These are phyloP conservation scores for Xylaria sp. DNA, from an alignment of 2,329 filamentous ascomycete species.

Conservation along the genomic window DNA sequence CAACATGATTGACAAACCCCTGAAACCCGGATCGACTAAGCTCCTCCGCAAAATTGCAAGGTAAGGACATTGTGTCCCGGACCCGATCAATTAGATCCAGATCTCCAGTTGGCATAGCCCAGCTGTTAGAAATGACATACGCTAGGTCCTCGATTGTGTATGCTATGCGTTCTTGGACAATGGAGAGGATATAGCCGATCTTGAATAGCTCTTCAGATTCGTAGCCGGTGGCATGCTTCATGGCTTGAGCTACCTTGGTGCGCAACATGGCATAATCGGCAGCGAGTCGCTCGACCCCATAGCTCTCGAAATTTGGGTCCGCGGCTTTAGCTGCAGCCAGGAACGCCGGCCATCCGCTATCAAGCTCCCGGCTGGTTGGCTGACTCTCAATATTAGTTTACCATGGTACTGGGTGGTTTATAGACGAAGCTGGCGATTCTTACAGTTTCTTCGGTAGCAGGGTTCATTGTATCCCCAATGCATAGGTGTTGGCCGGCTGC, in stretches of 20 bases:
- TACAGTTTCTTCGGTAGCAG: background rate
- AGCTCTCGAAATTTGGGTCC: slow-evolving; percentile 1
- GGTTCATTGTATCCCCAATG: background rate
- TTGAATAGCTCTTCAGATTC: slow-evolving; percentile 20
- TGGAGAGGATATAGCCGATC: slow-evolving; percentile 21
- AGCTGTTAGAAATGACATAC: background rate
- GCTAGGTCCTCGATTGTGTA: slow-evolving; percentile 14
- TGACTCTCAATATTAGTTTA: background rate
- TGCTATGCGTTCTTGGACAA: slow-evolving; percentile 11
- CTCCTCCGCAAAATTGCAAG: slow-evolving; percentile 12
- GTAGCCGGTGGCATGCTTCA: slow-evolving; percentile 16
- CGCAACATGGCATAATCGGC: background rate
- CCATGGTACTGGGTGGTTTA: background rate
- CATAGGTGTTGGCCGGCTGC: background rate
- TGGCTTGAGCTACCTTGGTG: background rate
- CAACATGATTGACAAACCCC: slow-evolving; percentile 4
- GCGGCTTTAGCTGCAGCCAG: slow-evolving; percentile 14
- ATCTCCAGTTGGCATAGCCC: slow-evolving; percentile 16
- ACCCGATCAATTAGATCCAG: slow-evolving; percentile 24
- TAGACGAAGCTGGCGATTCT: background rate
- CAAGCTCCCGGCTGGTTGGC: background rate
- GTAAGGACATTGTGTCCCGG: background rate
- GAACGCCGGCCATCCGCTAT: slow-evolving; percentile 7
- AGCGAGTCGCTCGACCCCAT: slow-evolving; percentile 5
- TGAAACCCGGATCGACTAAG: background rate